Base-by-base conservation (phyloP, 2,329 filamentous ascomycete genomes). In the Aureobasidium sp. region DNA sequence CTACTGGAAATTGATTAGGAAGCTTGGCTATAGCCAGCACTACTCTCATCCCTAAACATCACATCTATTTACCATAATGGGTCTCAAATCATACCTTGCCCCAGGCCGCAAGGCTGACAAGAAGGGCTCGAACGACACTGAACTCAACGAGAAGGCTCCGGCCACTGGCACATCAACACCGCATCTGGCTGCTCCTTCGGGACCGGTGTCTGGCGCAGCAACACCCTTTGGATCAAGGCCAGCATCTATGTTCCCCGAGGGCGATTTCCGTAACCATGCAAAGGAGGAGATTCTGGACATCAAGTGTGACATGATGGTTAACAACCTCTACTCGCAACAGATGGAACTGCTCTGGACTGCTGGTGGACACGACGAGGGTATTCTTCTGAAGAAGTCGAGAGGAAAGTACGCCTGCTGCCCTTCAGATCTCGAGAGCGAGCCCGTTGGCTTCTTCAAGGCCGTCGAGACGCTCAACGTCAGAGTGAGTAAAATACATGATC, bases 301-400 rank as follows among this genome's bases (percentile, higher is more conserved):
- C 68, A 84, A 83, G 69, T 79, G 77, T 66, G 82, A 87, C 69
- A 80, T 87, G 65, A 83, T 86, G 78, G 84, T 84, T 67, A 85
- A 82, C 67, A 87, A 81, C 79, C 77, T 87, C 2, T 82, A 85
- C 69, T 80, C 84, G 63, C 81, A 84, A 68, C 84, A 87, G 65
- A 76, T 84, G 65, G 82, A 86, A 68, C 76, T 73, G 61, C 70
- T 81, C 36, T 84, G 82, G 82, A 78, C 76, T 3, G 73, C 72
- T 27, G 77, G 77, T 58, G 73, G 70, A 25, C 68, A 74, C 12
- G 79, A 80, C 14, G 82, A 85, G 70, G 83, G 82, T 65, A 80
- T 83, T 1, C 74, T 84, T 2, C 69, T 85, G 59, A 84, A 84
- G 72, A 80, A 79, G 67, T 68, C 72, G 0, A 76, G 78, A 62